Percentiles rank a stretch among this genome's conserved stretches.
phyloP scores from a whole-genome alignment of 2,329 filamentous ascomycete genomes.

The Fusarium sp. region DNA sequence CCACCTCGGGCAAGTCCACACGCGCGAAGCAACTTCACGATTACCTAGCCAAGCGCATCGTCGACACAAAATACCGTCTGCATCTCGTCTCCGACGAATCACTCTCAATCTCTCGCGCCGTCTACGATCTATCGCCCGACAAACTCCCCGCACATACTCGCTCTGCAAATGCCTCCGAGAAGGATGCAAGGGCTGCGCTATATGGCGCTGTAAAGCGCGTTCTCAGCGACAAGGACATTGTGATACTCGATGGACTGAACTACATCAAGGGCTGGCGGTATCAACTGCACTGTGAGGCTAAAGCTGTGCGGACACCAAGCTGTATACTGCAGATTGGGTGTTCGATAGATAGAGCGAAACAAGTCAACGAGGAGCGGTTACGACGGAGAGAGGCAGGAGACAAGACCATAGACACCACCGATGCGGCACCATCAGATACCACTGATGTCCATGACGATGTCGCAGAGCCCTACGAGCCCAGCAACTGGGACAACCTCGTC shows the following conservation, averaged over 20 bases:
- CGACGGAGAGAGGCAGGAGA: constrained; percentile 34
- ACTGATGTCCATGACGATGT: constrained; percentile 12
- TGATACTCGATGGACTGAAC: constrained; percentile 85
- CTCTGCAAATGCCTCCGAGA: constrained; percentile 82
- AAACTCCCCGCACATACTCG: constrained; percentile 72
- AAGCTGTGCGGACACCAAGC: constrained; percentile 82
- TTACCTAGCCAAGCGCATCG: constrained; percentile 74
- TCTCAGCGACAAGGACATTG: constrained; percentile 80
- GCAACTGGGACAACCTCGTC: constrained; percentile 83
- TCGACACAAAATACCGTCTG: constrained; percentile 71
- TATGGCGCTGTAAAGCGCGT: constrained; percentile 85
- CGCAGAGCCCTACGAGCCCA: constrained; percentile 65
- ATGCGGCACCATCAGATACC: not conserved
- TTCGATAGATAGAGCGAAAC: constrained; percentile 65
- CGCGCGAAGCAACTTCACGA: constrained; percentile 76
- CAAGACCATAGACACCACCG: not conserved
- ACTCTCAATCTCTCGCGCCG: constrained; percentile 77
- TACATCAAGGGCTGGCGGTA: constrained; percentile 95
- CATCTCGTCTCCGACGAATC: constrained; percentile 83
- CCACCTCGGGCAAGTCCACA: constrained; percentile 78
- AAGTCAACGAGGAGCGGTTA: constrained; percentile 74
- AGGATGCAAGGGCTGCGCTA: constrained; percentile 83
- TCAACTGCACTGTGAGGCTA: constrained; percentile 88
- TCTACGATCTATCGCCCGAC: constrained; percentile 76
- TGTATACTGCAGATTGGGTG: constrained; percentile 80